Base-by-base conservation (phyloP, 2,329 filamentous ascomycete genomes). In the Fusarium sp. region DNA sequence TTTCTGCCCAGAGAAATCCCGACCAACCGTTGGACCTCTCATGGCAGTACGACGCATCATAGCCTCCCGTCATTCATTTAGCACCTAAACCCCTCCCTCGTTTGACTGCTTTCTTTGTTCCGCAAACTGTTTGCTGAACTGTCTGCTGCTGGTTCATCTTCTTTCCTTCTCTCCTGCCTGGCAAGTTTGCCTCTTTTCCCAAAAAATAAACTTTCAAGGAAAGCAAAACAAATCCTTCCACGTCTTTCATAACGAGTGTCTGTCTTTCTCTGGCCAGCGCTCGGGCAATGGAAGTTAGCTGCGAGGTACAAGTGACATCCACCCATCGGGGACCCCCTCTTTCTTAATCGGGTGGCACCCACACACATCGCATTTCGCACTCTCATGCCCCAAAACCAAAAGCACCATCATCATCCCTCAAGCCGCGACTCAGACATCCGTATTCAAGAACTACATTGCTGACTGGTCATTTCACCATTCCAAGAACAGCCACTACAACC, bases 391-490 rank as follows among this genome's bases (percentile, higher is more conserved):
- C 55, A 58, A 58, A 70, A 51, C 40, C 44, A 66, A 62, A 62
- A 55, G 54, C 51, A 53, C 54, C 56, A 67, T 67, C 57, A 61
- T 65, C 60, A 55, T 72, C 58, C 57, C 72, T 64, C 62, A 49
- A 59, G 58, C 62, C 58, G 54, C 69, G 65, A 59, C 70, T 71
- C 62, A 67, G 60, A 66, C 68, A 67, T 58, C 51, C 60, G 49
- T 67, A 66, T 62, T 60, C 51, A 60, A 65, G 62, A 64, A 64
- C 69, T 58, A 66, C 46, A 53, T 69, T 73, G 69, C 73, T 75
- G 73, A 75, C 73, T 74, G 71, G 71, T 70, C 62, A 67, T 58
- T 60, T 70, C 73, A 68, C 67, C 69, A 72, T 75, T 75, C 73
- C 69, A 74, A 75, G 71, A 75, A 74, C 71, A 75, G 73, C 67